phyloP scores from a whole-genome alignment of 2,329 filamentous ascomycete species.

The Gaeumannomyces sp. region DNA sequence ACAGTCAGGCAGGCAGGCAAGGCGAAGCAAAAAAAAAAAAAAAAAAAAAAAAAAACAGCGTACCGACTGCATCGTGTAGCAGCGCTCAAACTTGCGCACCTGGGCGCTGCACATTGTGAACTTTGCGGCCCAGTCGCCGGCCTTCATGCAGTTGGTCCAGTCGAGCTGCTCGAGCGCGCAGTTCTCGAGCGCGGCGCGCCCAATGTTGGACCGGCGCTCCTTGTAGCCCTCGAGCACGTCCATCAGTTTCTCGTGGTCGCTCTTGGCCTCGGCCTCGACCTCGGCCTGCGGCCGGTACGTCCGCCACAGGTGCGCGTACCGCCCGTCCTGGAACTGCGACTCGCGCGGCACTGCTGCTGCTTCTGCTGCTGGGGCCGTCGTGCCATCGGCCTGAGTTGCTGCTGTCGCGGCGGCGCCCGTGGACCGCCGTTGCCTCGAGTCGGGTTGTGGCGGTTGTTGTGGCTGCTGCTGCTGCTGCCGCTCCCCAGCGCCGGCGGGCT shows the following conservation, averaged over 20 bases:
- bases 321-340: constrained; percentile 53
- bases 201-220: constrained; percentile 70
- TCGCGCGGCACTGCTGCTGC: constrained; percentile 34
- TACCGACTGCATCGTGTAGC: constrained; percentile 83
- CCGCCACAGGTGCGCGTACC: constrained; percentile 84
- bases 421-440: constrained; percentile 12
- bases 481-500: constrained; percentile 20
- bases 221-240: constrained; percentile 81
- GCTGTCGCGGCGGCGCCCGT: constrained; percentile 5
- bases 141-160: constrained; percentile 74
- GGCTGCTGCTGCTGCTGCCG: constrained; percentile 14
- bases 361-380: constrained; percentile 5
- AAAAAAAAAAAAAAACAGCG: constrained; percentile 4
- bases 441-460: constrained; percentile 16
- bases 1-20: too few relatives aligned
- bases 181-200: constrained; percentile 82
- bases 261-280: constrained; percentile 62
- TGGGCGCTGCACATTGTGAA: constrained; percentile 77
- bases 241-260: constrained; percentile 72
- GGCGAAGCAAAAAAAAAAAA: background rate
- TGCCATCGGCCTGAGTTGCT: constrained; percentile 8
- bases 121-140: constrained; percentile 60
- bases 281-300: constrained; percentile 70
- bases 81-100: constrained; percentile 73
- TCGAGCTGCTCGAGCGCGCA: constrained; percentile 82